Conservation (phyloP, 768 basidiomycete genomes). For the Pisolithus microcarpus region DNA sequence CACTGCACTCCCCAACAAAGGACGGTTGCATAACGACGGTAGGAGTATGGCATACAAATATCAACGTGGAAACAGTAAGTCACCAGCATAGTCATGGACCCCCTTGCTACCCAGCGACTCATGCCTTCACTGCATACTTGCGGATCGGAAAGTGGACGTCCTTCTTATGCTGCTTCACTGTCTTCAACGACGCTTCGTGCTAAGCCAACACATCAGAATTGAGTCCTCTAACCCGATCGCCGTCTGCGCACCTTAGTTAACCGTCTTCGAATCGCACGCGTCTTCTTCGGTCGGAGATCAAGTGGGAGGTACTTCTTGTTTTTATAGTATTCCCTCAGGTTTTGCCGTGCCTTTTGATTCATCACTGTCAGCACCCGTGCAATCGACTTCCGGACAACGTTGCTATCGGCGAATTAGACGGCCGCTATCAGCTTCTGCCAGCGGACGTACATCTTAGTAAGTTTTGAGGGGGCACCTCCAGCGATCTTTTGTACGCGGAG, state of each 20-base stretch:
- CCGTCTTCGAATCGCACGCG: slow-evolving; percentile 93
- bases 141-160: slow-evolving; percentile 87
- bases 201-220: slow-evolving; percentile 24
- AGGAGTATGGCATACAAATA: slow-evolving; percentile 35
- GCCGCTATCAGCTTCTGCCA: neutral
- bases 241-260: slow-evolving; percentile 66
- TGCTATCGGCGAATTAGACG: slow-evolving; percentile 40
- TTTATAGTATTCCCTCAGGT: slow-evolving; percentile 97
- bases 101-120: slow-evolving; percentile 25
- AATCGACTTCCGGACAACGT: slow-evolving; percentile 95
- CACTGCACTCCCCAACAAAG: too few relatives aligned
- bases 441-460: slow-evolving; percentile 85
- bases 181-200: slow-evolving; percentile 83
- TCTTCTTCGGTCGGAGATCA: slow-evolving; percentile 97
- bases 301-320: slow-evolving; percentile 93
- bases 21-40: slow-evolving; percentile 27
- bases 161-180: slow-evolving; percentile 91
- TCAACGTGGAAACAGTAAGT: slow-evolving; percentile 20
- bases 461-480: slow-evolving; percentile 89
- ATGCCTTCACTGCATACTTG: slow-evolving; percentile 96
- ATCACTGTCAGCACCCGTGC: slow-evolving; percentile 97
- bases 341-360: slow-evolving; percentile 97
- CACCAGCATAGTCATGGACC: slow-evolving; percentile 6
- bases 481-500: slow-evolving; percentile 98
- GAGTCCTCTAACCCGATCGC: neutral